These are phyloP conservation scores for Tulasnella calospora DNA, from an alignment of 768 basidiomycete genomes.

Conservation along the genomic window DNA sequence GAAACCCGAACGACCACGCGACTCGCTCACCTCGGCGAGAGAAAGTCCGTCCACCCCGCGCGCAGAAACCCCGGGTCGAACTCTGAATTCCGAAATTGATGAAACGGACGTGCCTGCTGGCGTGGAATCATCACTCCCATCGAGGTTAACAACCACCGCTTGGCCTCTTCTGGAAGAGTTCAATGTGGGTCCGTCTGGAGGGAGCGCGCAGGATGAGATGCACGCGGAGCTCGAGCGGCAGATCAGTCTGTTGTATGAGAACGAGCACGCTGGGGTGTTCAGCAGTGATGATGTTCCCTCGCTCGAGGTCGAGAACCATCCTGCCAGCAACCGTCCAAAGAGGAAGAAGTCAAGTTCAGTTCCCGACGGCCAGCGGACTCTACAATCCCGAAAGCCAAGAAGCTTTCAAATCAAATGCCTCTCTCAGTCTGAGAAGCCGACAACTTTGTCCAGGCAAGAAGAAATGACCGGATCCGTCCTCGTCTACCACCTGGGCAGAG, in stretches of 20 bases:
- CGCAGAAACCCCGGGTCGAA: neutral
- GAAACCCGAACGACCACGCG: neutral
- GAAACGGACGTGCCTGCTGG: neutral
- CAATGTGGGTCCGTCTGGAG: neutral
- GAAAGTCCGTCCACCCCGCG: neutral
- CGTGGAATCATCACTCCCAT: neutral
- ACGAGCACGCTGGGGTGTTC: neutral
- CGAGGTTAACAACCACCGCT: neutral
- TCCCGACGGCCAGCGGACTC: neutral
- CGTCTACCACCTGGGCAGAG: neutral
- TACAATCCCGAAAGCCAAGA: neutral
- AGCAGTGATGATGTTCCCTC: neutral
- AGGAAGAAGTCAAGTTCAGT: neutral
- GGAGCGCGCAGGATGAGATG: too few species aligned
- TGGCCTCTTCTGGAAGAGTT: neutral
- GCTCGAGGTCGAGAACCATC: neutral
- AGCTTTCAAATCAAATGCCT: neutral
- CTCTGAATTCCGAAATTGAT: neutral
- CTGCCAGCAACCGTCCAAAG: neutral
- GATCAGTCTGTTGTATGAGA: neutral
- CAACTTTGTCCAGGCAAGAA: neutral
- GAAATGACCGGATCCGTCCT: neutral
- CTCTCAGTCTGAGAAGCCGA: neutral
- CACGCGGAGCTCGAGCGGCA: neutral
- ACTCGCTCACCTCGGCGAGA: neutral